Base-by-base conservation (phyloP, 75 land plant genomes). In the Sequoia sempervirens region DNA sequence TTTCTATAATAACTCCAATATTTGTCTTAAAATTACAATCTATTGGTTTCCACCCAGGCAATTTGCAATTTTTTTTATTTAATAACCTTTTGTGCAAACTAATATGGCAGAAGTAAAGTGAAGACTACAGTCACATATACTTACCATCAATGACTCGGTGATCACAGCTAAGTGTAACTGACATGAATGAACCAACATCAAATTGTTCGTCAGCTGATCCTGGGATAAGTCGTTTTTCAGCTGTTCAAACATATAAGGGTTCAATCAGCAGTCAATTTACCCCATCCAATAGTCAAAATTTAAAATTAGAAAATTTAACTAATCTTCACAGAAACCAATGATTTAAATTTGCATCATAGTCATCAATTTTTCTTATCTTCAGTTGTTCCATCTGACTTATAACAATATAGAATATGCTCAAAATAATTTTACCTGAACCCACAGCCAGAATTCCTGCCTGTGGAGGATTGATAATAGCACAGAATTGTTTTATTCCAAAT, bases 391-490 rank as follows among this genome's bases (percentile, higher is more conserved):
- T 43, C 80, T 78, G 12, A 41, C 6, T 43, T 76, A 43, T n/a
- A 78, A 20, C 32, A 45, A 41, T 43, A 36, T 17, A 1, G 46
- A 32, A 53, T 10, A 81, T 81, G 26, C 40, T 15, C 58, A 52
- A 54, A 50, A 81, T 81, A 81, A 18, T 81, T 30, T 83, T 92
- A 98, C 99, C 98, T 85, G 98, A 92, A 41, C 99, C 99, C 61
- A 98, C 91, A 2, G 99, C 99, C 83, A 98, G 93, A 87, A 98
- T 98, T 86, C 90, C 95, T 75, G 98, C 80, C 82, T 98, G 99
- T 53, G 99, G 99, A 86, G 99, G 99, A 83, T 98, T 98, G 61
- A 98, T 93, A 70, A 98, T 96, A 50, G 99, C 99, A 89, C 99
- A 96, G 56, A 98, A 98, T 81, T 98, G 99, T 84, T 98, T 98